Conservation (phyloP, 306 rosid species). For the Cicer judaicum region DNA sequence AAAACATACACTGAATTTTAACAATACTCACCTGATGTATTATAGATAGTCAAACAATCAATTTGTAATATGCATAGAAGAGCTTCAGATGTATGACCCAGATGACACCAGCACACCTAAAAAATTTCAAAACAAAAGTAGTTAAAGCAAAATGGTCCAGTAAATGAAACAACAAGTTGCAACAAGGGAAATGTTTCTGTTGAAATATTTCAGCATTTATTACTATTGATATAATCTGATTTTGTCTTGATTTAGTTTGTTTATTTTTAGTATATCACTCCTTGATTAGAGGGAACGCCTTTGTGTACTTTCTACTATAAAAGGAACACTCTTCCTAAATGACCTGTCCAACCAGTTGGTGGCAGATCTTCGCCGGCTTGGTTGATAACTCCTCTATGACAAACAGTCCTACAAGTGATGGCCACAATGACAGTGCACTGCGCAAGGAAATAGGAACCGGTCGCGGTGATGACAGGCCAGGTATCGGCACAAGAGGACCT, state of each 20-base stretch:
- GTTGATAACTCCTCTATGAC: no score
- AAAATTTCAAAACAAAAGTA: conserved; percentile 41
- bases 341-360: no score
- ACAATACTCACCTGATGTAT: conserved; percentile 70
- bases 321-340: no score
- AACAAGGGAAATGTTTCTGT: conserved; percentile 4
- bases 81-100: conserved; percentile 76
- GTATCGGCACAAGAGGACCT: no score
- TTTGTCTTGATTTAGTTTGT: not conserved
- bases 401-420: no score
- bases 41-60: conserved; percentile 80
- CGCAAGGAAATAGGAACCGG: no score
- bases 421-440: no score
- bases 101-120: conserved; percentile 88
- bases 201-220: not conserved
- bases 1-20: no score
- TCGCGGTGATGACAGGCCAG: no score
- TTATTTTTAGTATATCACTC: not conserved
- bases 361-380: no score
- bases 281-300: not conserved
- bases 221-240: not conserved
- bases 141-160: conserved; percentile 30
- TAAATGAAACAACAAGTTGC: conserved; percentile 35
- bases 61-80: conserved; percentile 82
- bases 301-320: not conserved